phyloP scores from a whole-genome alignment of 148 eudicot genomes.

The Linanthus parryae region DNA sequence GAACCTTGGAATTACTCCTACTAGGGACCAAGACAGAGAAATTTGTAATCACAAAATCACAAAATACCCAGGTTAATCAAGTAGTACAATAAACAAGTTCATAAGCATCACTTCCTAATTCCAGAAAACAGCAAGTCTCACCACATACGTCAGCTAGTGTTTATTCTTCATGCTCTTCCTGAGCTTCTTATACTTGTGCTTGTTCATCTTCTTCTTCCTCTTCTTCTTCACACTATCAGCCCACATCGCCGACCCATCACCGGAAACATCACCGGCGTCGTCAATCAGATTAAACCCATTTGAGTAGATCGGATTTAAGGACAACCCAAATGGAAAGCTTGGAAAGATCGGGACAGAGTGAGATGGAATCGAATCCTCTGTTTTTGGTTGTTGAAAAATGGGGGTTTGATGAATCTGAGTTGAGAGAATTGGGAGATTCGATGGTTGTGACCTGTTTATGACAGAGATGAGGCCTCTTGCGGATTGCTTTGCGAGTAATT shows the following conservation, averaged over 20 bases:
- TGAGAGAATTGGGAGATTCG: not conserved
- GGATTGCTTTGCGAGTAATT: constrained; percentile 16
- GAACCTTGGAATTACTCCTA: too few relatives aligned
- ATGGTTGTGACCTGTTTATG: constrained; percentile 7
- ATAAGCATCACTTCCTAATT: not conserved
- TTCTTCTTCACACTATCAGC: constrained; percentile 32
- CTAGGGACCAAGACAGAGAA: too few relatives aligned
- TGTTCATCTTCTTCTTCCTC: constrained; percentile 53
- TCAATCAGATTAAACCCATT: constrained; percentile 12
- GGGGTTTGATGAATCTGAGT: constrained; percentile 1
- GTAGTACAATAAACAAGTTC: not conserved
- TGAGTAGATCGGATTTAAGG: constrained; percentile 16
- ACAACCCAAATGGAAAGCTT: constrained; percentile 21
- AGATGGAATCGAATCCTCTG: constrained; percentile 9
- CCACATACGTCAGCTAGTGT: constrained; percentile 10
- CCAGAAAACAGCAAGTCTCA: constrained; percentile 4
- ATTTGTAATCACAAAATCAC: too few relatives aligned
- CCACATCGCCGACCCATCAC: constrained; percentile 21
- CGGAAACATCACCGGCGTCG: constrained; percentile 12
- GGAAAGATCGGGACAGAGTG: constrained; percentile 16
- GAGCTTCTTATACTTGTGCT: constrained; percentile 52
- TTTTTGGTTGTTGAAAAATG: not conserved
- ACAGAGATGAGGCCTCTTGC: constrained; percentile 9
- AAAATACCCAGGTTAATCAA: too few relatives aligned
- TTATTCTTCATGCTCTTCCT: constrained; percentile 34